Evolutionary conservation across 768 basidiomycete genomes (phyloP).

Genomic region (Termitomyces eurrhizus): DNA sequence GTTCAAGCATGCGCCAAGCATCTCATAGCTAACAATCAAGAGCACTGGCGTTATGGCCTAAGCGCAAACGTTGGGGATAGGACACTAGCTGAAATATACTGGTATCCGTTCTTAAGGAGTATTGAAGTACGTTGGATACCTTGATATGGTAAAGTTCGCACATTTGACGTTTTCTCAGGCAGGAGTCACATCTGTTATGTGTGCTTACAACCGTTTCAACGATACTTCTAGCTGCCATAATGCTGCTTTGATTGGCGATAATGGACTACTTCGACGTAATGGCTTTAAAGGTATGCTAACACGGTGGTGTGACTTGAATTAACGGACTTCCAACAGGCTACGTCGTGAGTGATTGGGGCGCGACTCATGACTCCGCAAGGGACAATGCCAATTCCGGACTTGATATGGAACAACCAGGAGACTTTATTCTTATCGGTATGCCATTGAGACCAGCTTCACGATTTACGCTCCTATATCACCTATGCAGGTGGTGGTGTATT

Average conservation of each 20-base stretch:
- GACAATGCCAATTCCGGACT: constrained; percentile 46
- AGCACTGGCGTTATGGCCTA: constrained; percentile 48
- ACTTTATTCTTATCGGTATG: constrained; percentile 40
- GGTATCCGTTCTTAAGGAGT: constrained; percentile 45
- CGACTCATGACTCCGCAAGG: constrained; percentile 41
- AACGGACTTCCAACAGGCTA: constrained; percentile 25
- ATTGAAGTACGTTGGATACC: constrained; percentile 33
- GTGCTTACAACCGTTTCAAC: constrained; percentile 52
- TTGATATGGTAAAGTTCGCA: neutral
- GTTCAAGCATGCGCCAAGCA: constrained; percentile 63
- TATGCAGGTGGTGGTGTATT: constrained; percentile 35
- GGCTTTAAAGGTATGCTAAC: constrained; percentile 38
- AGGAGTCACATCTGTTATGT: constrained; percentile 48
- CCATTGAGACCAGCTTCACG: neutral
- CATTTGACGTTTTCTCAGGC: constrained; percentile 28
- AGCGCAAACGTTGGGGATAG: constrained; percentile 50
- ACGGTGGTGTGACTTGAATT: neutral
- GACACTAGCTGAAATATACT: constrained; percentile 51
- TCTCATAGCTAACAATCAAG: constrained; percentile 45
- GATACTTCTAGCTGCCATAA: constrained; percentile 66
- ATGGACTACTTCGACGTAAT: constrained; percentile 32
- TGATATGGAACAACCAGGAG: constrained; percentile 51
- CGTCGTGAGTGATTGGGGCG: constrained; percentile 49
- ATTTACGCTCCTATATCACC: neutral
- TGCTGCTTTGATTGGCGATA: constrained; percentile 39